Base-by-base conservation (phyloP, 257 asterid genomes). In the Solanum sejunctum region DNA sequence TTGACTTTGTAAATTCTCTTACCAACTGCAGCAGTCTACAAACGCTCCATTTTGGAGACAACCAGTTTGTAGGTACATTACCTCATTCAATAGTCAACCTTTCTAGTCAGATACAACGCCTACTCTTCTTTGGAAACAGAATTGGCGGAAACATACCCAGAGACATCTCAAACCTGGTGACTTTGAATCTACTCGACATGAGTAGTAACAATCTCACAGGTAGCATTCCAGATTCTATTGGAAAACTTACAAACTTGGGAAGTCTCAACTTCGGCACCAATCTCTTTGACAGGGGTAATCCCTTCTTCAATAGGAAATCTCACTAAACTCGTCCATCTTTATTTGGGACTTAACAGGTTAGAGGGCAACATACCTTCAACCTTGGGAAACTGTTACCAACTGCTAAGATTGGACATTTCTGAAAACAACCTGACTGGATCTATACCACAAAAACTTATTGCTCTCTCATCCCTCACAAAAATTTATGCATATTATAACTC, bases 331-430 rank as follows among this genome's bases (percentile, higher is more conserved):
- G 47, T 86, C n/a, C 61, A 84, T 80, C 75, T 90, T 10, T 63
- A 60, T 69, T 83, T 92, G 79, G 81, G 66, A 21, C 85, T 83
- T 49, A 91, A 92, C 87, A 86, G 43, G 57, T 85, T 92, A 43
- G 89, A 87, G 83, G 92, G 93, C 51, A 87, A 73, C 39, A 90
- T 90, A 84, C 94, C 94, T 8, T 45, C 83, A 63, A 84, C 85
- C 81, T 83, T 91, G 39, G 88, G 87, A 21, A 90, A 87, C 41
- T 89, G 86, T 52, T 83, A 15, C 52, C 80, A 85, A 84, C 84
- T 92, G 75, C 88, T 86, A 49, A 57, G 57, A 64, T 45, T 91
- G 73, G 85, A 41, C 49, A 55, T 89, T 45, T 75, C 90, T 16
- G 86, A 83, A 17, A 92, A 92, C 87, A 88, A 85, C 39, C 88